phyloP scores from a whole-genome alignment of 176 grass and related monocot genomes.

The Rhynchospora pubera region DNA sequence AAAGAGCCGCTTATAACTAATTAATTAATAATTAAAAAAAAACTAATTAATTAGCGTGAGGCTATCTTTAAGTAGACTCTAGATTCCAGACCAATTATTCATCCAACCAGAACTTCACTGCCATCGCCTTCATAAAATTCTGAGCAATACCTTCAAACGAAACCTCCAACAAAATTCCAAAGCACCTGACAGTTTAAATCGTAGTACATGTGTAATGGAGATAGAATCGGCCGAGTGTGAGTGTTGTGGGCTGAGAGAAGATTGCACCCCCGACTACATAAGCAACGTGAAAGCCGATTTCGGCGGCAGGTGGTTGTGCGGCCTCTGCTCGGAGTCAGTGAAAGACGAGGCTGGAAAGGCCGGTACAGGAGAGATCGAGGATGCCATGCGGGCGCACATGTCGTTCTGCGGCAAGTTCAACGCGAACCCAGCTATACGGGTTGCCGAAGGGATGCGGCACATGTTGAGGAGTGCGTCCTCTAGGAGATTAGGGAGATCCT shows the following conservation, averaged over 20 bases:
- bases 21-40: too few relatives aligned
- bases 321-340: constrained; percentile 71
- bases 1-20: not conserved
- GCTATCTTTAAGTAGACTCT: not conserved
- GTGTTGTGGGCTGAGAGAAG: constrained; percentile 77
- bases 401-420: constrained; percentile 59
- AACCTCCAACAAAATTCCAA: constrained; percentile 8
- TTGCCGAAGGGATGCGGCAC: constrained; percentile 79
- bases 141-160: constrained; percentile 1
- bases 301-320: constrained; percentile 66
- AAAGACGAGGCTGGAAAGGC: constrained; percentile 56
- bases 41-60: not conserved
- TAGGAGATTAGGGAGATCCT: constrained; percentile 1
- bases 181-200: not conserved
- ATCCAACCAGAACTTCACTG: constrained; percentile 17
- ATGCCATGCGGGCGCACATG: constrained; percentile 61
- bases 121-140: constrained; percentile 11
- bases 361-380: constrained; percentile 26
- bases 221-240: constrained; percentile 49
- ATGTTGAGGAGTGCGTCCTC: constrained; percentile 51
- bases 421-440: constrained; percentile 42
- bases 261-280: constrained; percentile 73
- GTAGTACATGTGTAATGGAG: constrained; percentile 33
- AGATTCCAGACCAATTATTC: not conserved
- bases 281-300: constrained; percentile 40